Evolutionary conservation across 805 yeast species (phyloP), one percentile per base, ranked within the genome.

Genomic region (Candida peoriensis): DNA sequence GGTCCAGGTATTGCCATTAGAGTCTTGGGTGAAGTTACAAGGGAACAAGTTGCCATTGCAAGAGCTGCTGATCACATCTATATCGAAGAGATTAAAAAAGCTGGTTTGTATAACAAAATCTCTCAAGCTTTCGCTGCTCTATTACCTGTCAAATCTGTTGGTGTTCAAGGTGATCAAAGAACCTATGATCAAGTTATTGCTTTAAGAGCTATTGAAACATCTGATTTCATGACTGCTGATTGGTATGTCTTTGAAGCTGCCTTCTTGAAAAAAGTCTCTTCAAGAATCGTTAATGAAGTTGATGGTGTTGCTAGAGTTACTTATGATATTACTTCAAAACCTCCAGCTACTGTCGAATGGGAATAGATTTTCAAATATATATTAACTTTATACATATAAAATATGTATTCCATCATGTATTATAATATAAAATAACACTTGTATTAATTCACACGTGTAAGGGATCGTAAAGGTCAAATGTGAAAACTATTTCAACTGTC

Each of bases 291-390:
- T 53, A 93, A 93, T 64, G 99, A 93, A 71, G 99, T 93, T 43
- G 86, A 83, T 50, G 99, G 99, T 60, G 98, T 93, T 55, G 97
- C 98, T 38, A 83, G 99, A 68, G 99, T 93, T 44, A 93, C 96
- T 37, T 93, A 93, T 65, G 99, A 93, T 64, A 89, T 93, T 62
- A 93, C 98, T 42, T 88, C 97, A 42, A 93, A 93, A 70, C 99
- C 99, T 38, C 99, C 99, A 43, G 98, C 99, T 42, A 93, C 99
- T 42, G 98, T 93, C 50, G 99, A 93, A 65, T 93, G 97, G 98
- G 98, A 93, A 70, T 90, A 81, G 32, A 38, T 24, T 30, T 24
- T n/a, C n/a, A n/a, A n/a, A n/a, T n/a, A n/a, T n/a, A n/a, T n/a
- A n/a, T n/a, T n/a, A n/a, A n/a, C n/a, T n/a, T n/a, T n/a, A n/a